phyloP scores from a whole-genome alignment of 1,284 basidiomycete genomes.

The Phenoliferia sp. region DNA sequence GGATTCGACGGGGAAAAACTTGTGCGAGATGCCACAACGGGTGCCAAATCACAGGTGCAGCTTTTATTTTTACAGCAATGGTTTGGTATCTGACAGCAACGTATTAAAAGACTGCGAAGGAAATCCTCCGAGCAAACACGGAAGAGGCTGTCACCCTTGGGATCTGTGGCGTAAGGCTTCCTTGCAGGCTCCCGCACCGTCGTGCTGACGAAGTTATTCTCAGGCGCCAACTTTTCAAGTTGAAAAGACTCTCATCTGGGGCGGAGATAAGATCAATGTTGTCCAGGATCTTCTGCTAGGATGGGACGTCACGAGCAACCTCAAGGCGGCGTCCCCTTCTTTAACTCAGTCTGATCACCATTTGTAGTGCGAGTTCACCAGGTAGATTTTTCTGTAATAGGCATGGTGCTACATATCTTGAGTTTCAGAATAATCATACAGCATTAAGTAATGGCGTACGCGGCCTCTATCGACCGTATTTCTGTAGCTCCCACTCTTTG shows the following conservation, averaged over 20 bases:
- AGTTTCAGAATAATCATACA: too few species aligned
- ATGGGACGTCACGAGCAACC: conserved; percentile 5
- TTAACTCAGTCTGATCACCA: conserved; percentile 4
- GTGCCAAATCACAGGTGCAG: neutral
- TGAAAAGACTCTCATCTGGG: conserved; percentile 4
- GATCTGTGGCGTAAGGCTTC: conserved; percentile 1
- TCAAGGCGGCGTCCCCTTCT: neutral
- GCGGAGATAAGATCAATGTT: conserved; percentile 5
- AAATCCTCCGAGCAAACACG: conserved; percentile 6
- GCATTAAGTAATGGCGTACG: too few species aligned
- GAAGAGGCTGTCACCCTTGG: conserved; percentile 6
- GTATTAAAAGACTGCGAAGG: neutral
- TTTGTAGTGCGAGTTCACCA: neutral
- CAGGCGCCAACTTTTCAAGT: conserved; percentile 12
- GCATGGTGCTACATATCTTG: too few species aligned
- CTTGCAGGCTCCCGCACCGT: neutral
- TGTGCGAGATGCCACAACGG: neutral
- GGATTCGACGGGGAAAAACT: conserved; percentile 8
- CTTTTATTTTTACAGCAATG: neutral
- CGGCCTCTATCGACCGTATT: conserved; percentile 56
- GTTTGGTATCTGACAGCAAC: neutral
- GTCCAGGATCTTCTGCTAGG: conserved; percentile 11
- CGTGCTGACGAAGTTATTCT: neutral
- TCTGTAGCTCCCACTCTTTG: conserved; percentile 85
- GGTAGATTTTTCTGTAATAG: too few species aligned